Percentiles rank a stretch among this genome's conserved stretches.
These are phyloP conservation scores for Ogataea pignaliae DNA, from an alignment of 805 yeast species.

Conservation along the genomic window DNA sequence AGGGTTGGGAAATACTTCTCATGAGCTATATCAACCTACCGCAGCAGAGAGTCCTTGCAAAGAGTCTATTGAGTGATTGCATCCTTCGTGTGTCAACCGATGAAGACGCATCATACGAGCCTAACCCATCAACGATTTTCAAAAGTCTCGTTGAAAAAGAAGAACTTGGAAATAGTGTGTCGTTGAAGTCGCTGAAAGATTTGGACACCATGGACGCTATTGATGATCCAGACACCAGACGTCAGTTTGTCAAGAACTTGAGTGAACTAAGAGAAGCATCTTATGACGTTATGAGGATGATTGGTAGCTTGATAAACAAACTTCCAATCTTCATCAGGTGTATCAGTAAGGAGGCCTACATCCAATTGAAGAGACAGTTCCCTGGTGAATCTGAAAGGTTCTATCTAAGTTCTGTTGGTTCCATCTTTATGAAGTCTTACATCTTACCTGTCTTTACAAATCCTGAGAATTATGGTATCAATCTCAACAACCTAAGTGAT, in stretches of 20 bases:
- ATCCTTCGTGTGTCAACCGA: conserved; percentile 39
- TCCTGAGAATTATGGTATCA: conserved; percentile 57
- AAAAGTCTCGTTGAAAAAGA: conserved; percentile 35
- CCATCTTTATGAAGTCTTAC: conserved; percentile 52
- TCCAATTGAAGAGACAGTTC: conserved; percentile 33
- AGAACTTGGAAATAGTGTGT: conserved; percentile 22
- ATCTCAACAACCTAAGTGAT: conserved; percentile 18
- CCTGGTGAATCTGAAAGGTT: conserved; percentile 58
- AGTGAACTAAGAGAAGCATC: conserved; percentile 69
- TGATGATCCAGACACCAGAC: conserved; percentile 69
- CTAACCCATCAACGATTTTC: conserved; percentile 68
- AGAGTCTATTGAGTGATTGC: conserved; percentile 35
- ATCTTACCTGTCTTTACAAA: conserved; percentile 40
- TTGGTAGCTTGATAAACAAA: conserved; percentile 36
- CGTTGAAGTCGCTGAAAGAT: conserved; percentile 16
- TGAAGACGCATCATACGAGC: conserved; percentile 62
- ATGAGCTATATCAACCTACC: conserved; percentile 42
- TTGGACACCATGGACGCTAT: conserved; percentile 57
- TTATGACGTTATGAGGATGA: conserved; percentile 51
- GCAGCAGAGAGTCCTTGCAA: conserved; percentile 43
- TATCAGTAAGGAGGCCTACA: conserved; percentile 42
- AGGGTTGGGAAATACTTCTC: conserved; percentile 43
- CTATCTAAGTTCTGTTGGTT: conserved; percentile 65
- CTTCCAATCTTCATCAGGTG: conserved; percentile 56
- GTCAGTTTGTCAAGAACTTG: conserved; percentile 66